Conservation (phyloP, 2,329 filamentous ascomycete genomes). For the Kalaharituber pfeilii region DNA sequence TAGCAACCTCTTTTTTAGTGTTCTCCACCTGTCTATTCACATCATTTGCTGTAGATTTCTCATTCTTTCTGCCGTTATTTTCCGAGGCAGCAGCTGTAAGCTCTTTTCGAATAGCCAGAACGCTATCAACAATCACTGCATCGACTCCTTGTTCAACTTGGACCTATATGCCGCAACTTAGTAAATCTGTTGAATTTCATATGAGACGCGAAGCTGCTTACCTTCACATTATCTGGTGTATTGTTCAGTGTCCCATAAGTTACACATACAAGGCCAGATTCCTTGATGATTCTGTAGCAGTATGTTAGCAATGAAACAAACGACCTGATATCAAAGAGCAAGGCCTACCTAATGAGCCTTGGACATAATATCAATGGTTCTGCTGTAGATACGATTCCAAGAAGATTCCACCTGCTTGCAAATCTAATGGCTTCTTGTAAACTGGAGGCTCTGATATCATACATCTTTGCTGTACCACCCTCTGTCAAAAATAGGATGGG, state of each 20-base stretch:
- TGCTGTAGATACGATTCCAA: conserved; percentile 79
- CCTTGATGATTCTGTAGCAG: conserved; percentile 59
- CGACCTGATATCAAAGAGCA: not conserved
- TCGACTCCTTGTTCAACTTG: conserved; percentile 95
- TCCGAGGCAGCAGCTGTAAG: conserved; percentile 36
- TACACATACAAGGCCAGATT: conserved; percentile 82
- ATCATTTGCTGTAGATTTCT: not conserved
- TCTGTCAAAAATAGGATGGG: conserved; percentile 91
- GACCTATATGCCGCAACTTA: conserved; percentile 37
- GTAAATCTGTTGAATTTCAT: conserved; percentile 4
- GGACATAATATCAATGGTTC: conserved; percentile 81
- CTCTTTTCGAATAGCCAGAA: conserved; percentile 80
- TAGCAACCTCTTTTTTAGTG: not conserved
- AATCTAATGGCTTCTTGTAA: conserved; percentile 93
- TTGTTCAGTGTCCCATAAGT: conserved; percentile 90
- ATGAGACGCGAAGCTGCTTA: conserved; percentile 31
- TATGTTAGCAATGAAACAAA: not conserved
- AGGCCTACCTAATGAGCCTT: conserved; percentile 44
- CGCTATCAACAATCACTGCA: conserved; percentile 90
- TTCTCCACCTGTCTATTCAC: not conserved
- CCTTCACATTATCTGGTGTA: conserved; percentile 66
- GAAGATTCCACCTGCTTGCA: conserved; percentile 80
- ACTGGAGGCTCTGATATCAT: conserved; percentile 76
- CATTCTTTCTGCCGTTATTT: not conserved
- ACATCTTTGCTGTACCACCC: conserved; percentile 61